Evolutionary conservation across 1,139 yeast genomes (phyloP), one percentile per base, ranked within the genome.

Genomic region (Maudiozyma humilis): DNA sequence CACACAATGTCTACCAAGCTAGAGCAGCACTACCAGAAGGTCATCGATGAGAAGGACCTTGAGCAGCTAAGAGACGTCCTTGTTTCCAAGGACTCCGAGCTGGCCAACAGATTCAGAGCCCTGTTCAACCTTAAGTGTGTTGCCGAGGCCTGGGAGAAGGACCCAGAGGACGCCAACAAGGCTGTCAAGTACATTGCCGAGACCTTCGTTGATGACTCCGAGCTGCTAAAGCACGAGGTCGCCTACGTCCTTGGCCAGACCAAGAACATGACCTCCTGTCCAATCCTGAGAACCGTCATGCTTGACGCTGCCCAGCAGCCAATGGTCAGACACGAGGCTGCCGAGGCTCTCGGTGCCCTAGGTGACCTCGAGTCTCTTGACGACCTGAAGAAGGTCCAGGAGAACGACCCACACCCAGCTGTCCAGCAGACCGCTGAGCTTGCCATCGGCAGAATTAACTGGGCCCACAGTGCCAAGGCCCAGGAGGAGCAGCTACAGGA

Each of bases 281-380:
- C 82, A 38, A 73, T 78, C 45, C 73, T 93, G 51, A 76, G 87
- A 62, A 71, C 73, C n/a, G 94, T 86, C 31, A 73, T 91, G 55
- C 66, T 69, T 46, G 82, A 83, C 61, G 56, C 59, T 23, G 58
- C 70, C 41, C 97, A 93, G 68, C 91, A 83, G 62, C 72, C 85
- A 47, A 93, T 93, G 97, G 99, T 93, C 32, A 83, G 99, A 65
- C 99, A 93, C 64, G 99, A 93, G 66, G 98, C 98, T 17, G 98
- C 98, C 12, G 99, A 93, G 67, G 98, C 97, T 29, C 73, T 93
- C 46, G 99, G 98, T 47, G 98, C 98, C 32, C 71, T 93, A 45
- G 96, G 95, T 40, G 95, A 88, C 64, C 67, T 68, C 41, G 82
- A 77, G 4, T 84, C 95, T n/a, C 66, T 91, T 47, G 75, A 69